Evolutionary conservation across 2,329 filamentous ascomycete species (phyloP).

Genomic region (Hymenoscyphus albidus): DNA sequence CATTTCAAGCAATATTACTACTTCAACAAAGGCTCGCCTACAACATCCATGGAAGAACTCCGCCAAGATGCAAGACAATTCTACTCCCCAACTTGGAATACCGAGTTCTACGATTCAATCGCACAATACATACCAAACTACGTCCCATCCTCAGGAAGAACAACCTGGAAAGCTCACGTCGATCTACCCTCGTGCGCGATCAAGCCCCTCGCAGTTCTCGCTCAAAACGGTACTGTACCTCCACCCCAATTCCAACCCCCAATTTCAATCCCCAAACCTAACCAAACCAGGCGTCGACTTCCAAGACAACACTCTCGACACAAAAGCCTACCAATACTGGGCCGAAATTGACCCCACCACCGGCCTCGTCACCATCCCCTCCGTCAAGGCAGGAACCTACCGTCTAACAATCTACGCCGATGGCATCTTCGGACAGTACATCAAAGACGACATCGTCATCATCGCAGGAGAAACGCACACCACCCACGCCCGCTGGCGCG

Average conservation of each 20-base stretch:
- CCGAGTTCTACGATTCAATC: slow-evolving; percentile 60
- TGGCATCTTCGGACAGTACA: slow-evolving; percentile 57
- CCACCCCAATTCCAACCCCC: neutral
- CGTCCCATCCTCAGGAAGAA: slow-evolving; percentile 48
- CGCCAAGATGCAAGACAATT: slow-evolving; percentile 51
- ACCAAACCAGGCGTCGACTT: slow-evolving; percentile 42
- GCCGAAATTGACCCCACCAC: slow-evolving; percentile 42
- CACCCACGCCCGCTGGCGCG: slow-evolving; percentile 44
- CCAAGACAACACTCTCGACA: slow-evolving; percentile 55
- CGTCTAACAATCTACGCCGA: slow-evolving; percentile 60
- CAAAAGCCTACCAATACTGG: slow-evolving; percentile 61
- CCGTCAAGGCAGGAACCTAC: slow-evolving; percentile 56
- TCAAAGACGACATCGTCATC: slow-evolving; percentile 47
- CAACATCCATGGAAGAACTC: slow-evolving; percentile 44
- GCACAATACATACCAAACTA: slow-evolving; percentile 57
- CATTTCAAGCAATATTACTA: slow-evolving; percentile 50
- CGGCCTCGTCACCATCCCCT: slow-evolving; percentile 49
- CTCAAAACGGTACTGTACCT: slow-evolving; percentile 36
- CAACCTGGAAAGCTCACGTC: slow-evolving; percentile 48
- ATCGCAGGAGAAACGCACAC: slow-evolving; percentile 40
- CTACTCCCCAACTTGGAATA: slow-evolving; percentile 51
- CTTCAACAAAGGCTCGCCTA: slow-evolving; percentile 54
- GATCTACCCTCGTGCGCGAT: slow-evolving; percentile 49
- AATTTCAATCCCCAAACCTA: neutral
- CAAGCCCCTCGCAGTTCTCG: slow-evolving; percentile 53